Base-by-base conservation (phyloP, 805 yeast genomes). In the Kluyveromyces aestuarii region DNA sequence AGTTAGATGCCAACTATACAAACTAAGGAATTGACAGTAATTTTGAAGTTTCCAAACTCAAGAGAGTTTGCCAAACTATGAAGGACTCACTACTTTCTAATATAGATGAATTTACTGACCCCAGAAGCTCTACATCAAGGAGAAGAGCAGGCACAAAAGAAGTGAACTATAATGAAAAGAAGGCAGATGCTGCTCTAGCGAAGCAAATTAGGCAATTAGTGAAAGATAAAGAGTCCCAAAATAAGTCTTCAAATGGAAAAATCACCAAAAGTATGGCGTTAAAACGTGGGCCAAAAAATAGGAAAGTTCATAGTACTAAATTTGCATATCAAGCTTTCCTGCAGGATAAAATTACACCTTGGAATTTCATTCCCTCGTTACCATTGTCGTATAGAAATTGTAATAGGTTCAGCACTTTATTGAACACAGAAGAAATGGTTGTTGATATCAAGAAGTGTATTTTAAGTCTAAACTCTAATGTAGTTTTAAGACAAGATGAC, bases 401-500 rank as follows among this genome's bases (percentile, higher is more conserved):
- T 35, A 59, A 60, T 49, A 58, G 59, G 37, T 71, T 71, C 51
- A 68, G 76, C 1, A 60, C 62, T 41, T 57, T 69, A 6, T 54
- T 69, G 44, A 70, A 74, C 44, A 57, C 72, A 13, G 65, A 60
- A 16, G 73, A 67, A 19, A 74, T 79, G 2, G 47, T 55, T 21
- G 60, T 74, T 13, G 59, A 62, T 41, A 50, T 56, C 5, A 44
- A 47, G 11, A 61, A 62, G 16, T 67, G 68, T 21, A 50, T 45
- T 11, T 47, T 72, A 17, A 48, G 48, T 16, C 55, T 55, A 30
- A 37, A 48, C 0, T 57, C 52, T 6, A 63, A 44, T 21, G 49
- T 25, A 37, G 39, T 63, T 2, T 36, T 71, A 9, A 55, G 55
- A 41, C 54, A 59, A 39, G 59, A 68, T 47, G 95, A 89, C 49